A percentile compares a stretch with the other conserved stretches of the same genome.
These are phyloP conservation scores for Cyclanthera cordifolia DNA, from an alignment of 306 rosid species.

Conservation along the genomic window DNA sequence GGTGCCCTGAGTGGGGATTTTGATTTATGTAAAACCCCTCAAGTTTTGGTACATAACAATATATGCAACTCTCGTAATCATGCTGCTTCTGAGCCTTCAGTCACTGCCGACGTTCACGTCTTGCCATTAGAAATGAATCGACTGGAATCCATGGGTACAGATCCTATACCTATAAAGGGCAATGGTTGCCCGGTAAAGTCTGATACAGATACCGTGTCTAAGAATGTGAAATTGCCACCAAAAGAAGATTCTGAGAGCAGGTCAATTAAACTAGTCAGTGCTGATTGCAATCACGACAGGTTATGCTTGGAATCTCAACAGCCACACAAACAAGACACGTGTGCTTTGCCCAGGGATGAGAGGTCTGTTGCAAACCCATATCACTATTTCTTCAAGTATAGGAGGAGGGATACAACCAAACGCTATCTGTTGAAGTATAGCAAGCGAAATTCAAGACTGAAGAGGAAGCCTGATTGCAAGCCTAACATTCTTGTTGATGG, in stretches of 20 bases:
- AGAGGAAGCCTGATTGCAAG: background rate
- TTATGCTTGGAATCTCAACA: background rate
- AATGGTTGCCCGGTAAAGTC: background rate
- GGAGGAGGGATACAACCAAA: constrained; percentile 17
- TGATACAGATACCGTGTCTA: no score
- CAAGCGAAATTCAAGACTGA: constrained; percentile 25
- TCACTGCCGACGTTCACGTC: background rate
- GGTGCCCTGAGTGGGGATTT: constrained; percentile 12
- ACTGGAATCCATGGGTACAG: constrained; percentile 9
- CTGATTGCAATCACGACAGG: constrained; percentile 16
- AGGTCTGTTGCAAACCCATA: constrained; percentile 19
- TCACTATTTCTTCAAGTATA: constrained; percentile 24
- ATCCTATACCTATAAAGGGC: constrained; percentile 13
- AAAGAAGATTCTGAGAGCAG: constrained; percentile 46
- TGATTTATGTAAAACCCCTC: constrained; percentile 10
- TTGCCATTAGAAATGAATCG: constrained; percentile 1
- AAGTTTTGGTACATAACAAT: constrained; percentile 8
- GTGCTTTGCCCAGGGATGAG: constrained; percentile 16
- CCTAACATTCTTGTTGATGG: constrained; percentile 11
- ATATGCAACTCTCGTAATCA: constrained; percentile 17
- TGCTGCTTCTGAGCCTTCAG: constrained; percentile 20
- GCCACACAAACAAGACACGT: constrained; percentile 21
- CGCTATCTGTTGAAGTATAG: constrained; percentile 38
- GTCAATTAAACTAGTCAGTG: constrained; percentile 26
- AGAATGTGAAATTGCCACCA: constrained; percentile 12